phyloP scores from a whole-genome alignment of 2,329 filamentous ascomycete genomes.

The Chaetomium sp. region DNA sequence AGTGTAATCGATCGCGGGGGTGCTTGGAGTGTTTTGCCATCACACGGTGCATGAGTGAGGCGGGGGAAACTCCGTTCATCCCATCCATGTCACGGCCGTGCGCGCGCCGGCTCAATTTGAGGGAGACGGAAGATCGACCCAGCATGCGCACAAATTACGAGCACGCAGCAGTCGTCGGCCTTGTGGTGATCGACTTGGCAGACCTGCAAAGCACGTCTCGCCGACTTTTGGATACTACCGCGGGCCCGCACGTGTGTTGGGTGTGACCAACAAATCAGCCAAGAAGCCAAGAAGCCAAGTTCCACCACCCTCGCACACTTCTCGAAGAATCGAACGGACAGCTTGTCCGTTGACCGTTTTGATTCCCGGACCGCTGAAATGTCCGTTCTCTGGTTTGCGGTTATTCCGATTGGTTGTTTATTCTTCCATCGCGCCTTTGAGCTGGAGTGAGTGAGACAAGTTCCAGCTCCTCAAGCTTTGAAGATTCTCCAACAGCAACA shows the following conservation, averaged over 20 bases:
- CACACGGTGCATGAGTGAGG: slow-evolving; percentile 14
- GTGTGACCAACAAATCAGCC: background rate
- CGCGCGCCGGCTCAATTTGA: slow-evolving; percentile 4
- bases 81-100: background rate
- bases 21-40: slow-evolving; percentile 9
- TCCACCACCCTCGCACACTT: background rate
- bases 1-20: background rate
- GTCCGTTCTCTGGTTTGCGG: background rate
- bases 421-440: too few species aligned
- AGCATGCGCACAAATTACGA: slow-evolving; percentile 14
- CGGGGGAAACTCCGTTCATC: slow-evolving; percentile 2
- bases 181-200: background rate
- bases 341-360: background rate
- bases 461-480: background rate
- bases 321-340: background rate
- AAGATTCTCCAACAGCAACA: slow-evolving; percentile 11
- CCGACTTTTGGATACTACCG: background rate
- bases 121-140: slow-evolving; percentile 11
- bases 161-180: background rate
- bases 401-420: slow-evolving; percentile 11
- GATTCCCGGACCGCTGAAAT: background rate
- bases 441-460: slow-evolving; percentile 14
- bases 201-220: too few species aligned
- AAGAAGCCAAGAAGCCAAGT: background rate
- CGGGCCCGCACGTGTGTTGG: background rate